Conservation (phyloP, 2,329 filamentous ascomycete species). For the Verticillium zaregamsianum region DNA sequence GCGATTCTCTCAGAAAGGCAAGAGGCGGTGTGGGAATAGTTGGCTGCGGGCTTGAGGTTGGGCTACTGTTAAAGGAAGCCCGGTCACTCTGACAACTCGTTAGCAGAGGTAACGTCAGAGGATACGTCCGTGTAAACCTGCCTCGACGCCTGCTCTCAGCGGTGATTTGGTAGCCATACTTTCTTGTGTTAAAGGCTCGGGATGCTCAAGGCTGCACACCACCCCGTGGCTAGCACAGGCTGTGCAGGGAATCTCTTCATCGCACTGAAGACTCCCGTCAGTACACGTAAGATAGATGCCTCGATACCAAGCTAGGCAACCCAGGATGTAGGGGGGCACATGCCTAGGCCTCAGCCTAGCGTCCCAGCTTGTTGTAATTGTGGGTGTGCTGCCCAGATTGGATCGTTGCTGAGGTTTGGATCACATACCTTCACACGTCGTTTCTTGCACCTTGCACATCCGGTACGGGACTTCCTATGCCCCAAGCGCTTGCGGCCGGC, state of each 20-base stretch:
- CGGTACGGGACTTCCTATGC: constrained; percentile 9
- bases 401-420: no score
- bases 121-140: background rate
- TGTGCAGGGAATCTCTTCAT: background rate
- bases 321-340: no score
- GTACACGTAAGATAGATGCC: no score
- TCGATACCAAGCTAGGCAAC: no score
- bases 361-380: no score
- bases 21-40: background rate
- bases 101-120: background rate
- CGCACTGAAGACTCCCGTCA: background rate
- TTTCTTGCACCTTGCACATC: constrained; percentile 8
- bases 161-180: no score
- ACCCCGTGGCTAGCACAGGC: background rate
- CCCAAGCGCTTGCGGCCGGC: background rate
- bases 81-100: background rate
- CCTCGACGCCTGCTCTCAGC: background rate
- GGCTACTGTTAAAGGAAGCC: no score
- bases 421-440: constrained; percentile 6
- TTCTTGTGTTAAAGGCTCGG: background rate
- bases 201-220: background rate
- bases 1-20: background rate
- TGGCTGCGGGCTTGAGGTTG: background rate
- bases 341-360: no score
- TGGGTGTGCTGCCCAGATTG: no score